Evolutionary conservation across 228 moss, liverwort and hornwort species (phyloP), one percentile per base, ranked within the genome.

Genomic region (Sphagnum fallax): DNA sequence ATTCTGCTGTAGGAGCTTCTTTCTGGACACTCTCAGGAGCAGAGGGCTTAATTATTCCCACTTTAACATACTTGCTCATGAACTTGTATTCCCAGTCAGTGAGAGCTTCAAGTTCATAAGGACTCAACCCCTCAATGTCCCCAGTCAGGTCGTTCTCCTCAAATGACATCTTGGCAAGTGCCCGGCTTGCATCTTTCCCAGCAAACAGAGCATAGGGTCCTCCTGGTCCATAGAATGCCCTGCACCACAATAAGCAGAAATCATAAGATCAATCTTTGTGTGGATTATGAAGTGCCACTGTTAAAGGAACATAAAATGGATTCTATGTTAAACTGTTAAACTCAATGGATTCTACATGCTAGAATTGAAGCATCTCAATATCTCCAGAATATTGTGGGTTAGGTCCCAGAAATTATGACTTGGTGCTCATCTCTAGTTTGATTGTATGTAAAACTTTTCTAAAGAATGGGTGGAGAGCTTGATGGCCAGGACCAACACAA

Each of bases 141-240:
- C 61, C 61, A 5, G 70, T 71, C 50, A 71, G 62, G 52, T 71
- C 70, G 1, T 50, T 62, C 47, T 71, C 61, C 48, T 71, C 70
- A 62, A 71, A 71, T 5, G 70, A 71, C 70, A 71, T 71, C 70
- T 71, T 71, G 47, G 70, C 70, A 61, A 71, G 48, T n/a, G 70
- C 70, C 55, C 70, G 13, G 51, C 70, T 71, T 49, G 70, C 70
- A 52, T 71, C 70, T 52, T 62, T 71, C 49, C 70, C 70, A 50
- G 70, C 70, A 62, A 71, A 71, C 15, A 63, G 32, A 12, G 70
- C 60, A 63, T 71, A 71, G 1, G 70, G 70, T 4, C 70, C 70
- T 48, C 70, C 70, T 51, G 70, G 70, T 11, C 70, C 70, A 52
- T 71, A 71, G 14, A 71, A 71, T 61, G 70, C 62, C 49, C 65